A percentile compares a stretch with the other conserved stretches of the same genome.
Evolutionary conservation across 2,329 filamentous ascomycete species (phyloP).

Genomic region (Ambrosiella xylebori): DNA sequence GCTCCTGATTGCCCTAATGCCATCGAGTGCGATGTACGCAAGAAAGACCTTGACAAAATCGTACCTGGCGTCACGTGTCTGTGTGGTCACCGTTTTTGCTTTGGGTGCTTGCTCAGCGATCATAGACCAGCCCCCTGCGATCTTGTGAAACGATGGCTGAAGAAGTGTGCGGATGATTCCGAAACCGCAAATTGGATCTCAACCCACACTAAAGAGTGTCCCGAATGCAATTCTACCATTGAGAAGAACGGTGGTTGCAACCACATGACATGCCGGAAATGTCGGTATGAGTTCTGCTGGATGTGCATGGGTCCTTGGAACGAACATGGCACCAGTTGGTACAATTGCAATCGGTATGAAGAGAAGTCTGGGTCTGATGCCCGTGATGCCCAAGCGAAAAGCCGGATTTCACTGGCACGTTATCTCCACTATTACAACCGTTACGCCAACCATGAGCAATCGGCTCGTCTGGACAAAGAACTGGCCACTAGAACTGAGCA

Average conservation of each 20-base stretch:
- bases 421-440: conserved; percentile 98
- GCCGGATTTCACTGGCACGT: conserved; percentile 77
- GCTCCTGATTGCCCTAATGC: conserved; percentile 95
- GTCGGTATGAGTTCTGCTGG: conserved; percentile 96
- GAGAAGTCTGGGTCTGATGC: conserved; percentile 89
- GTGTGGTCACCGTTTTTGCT: conserved; percentile 82
- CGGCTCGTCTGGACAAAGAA: conserved; percentile 88
- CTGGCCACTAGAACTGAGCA: conserved; percentile 92
- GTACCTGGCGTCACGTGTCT: conserved; percentile 80
- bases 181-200: conserved; percentile 99
- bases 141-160: conserved; percentile 86
- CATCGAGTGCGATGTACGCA: conserved; percentile 73
- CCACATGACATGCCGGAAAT: conserved; percentile 95
- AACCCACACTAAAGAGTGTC: conserved; percentile 95
- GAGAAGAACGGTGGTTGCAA: conserved; percentile 98
- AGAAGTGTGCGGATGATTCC: conserved; percentile 96
- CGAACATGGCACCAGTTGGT: conserved; percentile 97
- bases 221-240: conserved; percentile 88
- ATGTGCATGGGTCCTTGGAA: conserved; percentile 99
- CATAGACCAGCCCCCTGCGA: conserved; percentile 87
- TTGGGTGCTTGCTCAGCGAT: conserved; percentile 76
- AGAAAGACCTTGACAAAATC: conserved; percentile 65
- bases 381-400: conserved; percentile 79
- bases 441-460: conserved; percentile 97
- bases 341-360: conserved; percentile 95